phyloP scores from a whole-genome alignment of 148 eudicot species.

The Nepenthes gracilis region DNA sequence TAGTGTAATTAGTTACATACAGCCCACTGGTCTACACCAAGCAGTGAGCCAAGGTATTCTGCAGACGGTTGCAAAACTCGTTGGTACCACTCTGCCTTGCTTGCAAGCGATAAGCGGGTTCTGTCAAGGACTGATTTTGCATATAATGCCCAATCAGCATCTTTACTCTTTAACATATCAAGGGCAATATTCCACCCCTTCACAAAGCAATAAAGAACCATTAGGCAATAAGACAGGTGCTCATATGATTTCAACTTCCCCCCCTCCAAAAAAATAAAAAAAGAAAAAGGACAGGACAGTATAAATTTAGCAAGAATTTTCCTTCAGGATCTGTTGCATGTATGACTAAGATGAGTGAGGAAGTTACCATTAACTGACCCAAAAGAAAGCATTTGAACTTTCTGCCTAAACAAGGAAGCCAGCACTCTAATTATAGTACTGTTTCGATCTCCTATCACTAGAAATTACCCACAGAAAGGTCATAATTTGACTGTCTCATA shows the following conservation, averaged over 20 bases:
- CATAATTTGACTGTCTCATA: too few relatives aligned
- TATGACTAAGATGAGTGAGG: background rate
- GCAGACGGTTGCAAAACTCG: conserved; percentile 90
- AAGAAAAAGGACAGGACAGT: too few relatives aligned
- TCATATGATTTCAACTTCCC: background rate
- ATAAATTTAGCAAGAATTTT: too few relatives aligned
- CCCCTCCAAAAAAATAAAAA: too few relatives aligned
- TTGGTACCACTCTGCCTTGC: conserved; percentile 84
- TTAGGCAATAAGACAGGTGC: background rate
- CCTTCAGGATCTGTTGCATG: too few relatives aligned
- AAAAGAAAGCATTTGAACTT: too few relatives aligned
- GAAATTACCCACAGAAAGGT: too few relatives aligned
- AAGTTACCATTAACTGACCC: background rate
- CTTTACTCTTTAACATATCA: conserved; percentile 50
- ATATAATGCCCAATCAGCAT: conserved; percentile 73
- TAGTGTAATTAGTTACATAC: conserved; percentile 35
- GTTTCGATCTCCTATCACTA: too few relatives aligned
- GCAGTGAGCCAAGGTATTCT: conserved; percentile 81
- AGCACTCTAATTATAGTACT: too few relatives aligned
- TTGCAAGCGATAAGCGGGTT: conserved; percentile 78
- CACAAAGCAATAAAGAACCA: conserved; percentile 8
- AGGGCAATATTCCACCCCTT: conserved; percentile 86
- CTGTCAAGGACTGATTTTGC: conserved; percentile 98
- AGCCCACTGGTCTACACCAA: conserved; percentile 89
- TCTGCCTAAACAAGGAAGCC: too few relatives aligned